Percentiles rank a stretch among this genome's conserved stretches.
phyloP scores from a whole-genome alignment of 2,329 filamentous ascomycete species.

The Fragosphaeria purpurea region DNA sequence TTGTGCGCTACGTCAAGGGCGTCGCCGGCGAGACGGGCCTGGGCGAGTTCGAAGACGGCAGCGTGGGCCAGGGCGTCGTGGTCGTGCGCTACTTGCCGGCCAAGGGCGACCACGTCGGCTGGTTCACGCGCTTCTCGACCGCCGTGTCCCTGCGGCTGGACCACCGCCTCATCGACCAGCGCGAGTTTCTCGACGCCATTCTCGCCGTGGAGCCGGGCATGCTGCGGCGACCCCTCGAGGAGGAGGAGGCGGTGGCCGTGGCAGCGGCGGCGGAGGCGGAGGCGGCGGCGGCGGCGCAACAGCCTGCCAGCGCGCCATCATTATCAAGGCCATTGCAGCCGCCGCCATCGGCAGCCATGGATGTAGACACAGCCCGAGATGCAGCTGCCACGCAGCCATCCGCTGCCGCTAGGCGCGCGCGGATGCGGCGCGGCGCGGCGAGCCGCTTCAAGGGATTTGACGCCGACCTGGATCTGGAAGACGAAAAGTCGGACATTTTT shows the following conservation, averaged over 20 bases:
- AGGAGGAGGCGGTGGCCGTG: slow-evolving; percentile 21
- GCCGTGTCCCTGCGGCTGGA: slow-evolving; percentile 62
- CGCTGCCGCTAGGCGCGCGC: background rate
- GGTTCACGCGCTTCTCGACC: slow-evolving; percentile 61
- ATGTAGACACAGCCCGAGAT: background rate
- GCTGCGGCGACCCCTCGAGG: slow-evolving; percentile 58
- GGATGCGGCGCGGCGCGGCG: slow-evolving; percentile 7
- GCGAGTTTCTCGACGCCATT: slow-evolving; percentile 85
- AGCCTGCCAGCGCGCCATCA: no score
- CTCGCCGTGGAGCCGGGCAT: slow-evolving; percentile 66
- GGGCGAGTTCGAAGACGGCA: slow-evolving; percentile 53
- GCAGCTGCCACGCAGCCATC: slow-evolving; percentile 1
- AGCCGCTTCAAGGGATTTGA: slow-evolving; percentile 68
- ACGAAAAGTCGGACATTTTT: slow-evolving; percentile 12
- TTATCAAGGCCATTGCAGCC: slow-evolving; percentile 8
- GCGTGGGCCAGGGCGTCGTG: slow-evolving; percentile 61
- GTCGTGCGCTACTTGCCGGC: slow-evolving; percentile 62
- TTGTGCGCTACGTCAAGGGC: slow-evolving; percentile 66
- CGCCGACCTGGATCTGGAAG: slow-evolving; percentile 29
- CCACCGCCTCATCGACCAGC: slow-evolving; percentile 77
- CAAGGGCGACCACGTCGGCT: slow-evolving; percentile 45
- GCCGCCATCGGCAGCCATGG: slow-evolving; percentile 13
- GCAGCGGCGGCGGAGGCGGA: slow-evolving; percentile 8
- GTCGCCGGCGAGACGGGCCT: slow-evolving; percentile 65
- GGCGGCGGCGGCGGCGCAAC: background rate